Conservation (phyloP, 768 basidiomycete genomes). For the Mycena belliarum region DNA sequence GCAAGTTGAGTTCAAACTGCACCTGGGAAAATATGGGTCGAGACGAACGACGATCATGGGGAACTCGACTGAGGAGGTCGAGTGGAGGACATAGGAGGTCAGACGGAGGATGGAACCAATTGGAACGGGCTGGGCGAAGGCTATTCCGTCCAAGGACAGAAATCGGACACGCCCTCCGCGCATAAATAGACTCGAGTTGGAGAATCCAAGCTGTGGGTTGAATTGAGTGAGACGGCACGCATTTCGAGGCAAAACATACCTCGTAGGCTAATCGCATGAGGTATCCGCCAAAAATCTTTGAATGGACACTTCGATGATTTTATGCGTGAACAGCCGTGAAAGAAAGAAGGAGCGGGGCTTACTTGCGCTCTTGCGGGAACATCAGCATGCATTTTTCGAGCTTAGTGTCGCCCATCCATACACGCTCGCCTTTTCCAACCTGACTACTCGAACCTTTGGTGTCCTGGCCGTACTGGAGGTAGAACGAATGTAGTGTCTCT, state of each 20-base stretch:
- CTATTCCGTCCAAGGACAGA: slow-evolving; percentile 77
- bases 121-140: slow-evolving; percentile 78
- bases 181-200: slow-evolving; percentile 71
- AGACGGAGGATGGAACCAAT: slow-evolving; percentile 82
- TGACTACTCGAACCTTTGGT: slow-evolving; percentile 25
- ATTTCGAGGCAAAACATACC: slow-evolving; percentile 32
- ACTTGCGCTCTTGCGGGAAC: slow-evolving; percentile 89
- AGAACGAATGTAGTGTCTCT: slow-evolving; percentile 65
- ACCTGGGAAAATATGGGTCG: neutral
- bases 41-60: slow-evolving; percentile 60
- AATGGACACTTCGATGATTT: slow-evolving; percentile 57
- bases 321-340: neutral
- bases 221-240: neutral
- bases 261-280: slow-evolving; percentile 72
- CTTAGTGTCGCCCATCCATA: slow-evolving; percentile 76
- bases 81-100: slow-evolving; percentile 67
- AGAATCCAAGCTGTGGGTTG: slow-evolving; percentile 60
- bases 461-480: slow-evolving; percentile 57
- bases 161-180: slow-evolving; percentile 62
- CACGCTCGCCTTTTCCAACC: slow-evolving; percentile 42
- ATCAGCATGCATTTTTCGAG: slow-evolving; percentile 72
- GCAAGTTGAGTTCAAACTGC: neutral
- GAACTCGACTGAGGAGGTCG: slow-evolving; percentile 49
- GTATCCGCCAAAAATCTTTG: slow-evolving; percentile 81
- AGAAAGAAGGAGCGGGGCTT: slow-evolving; percentile 24